Evolutionary conservation across 345 rosid species (phyloP).

Genomic region (Eucalyptus regnans): DNA sequence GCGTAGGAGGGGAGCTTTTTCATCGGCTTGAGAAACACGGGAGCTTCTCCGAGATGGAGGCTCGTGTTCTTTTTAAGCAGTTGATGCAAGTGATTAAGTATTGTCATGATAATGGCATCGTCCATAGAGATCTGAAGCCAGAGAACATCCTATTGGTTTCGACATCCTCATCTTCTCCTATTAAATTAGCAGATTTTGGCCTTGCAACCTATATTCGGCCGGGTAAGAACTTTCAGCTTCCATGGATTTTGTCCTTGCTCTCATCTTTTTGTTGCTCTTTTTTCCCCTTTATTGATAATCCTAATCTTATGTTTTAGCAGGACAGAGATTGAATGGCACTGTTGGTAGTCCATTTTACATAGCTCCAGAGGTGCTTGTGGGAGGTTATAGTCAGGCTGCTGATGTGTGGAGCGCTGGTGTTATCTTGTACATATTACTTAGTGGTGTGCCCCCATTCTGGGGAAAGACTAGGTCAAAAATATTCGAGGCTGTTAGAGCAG

Average conservation of each 20-base stretch:
- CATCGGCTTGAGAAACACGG: constrained; percentile 48
- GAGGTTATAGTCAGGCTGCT: constrained; percentile 58
- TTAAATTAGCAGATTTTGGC: constrained; percentile 64
- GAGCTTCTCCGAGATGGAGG: constrained; percentile 37
- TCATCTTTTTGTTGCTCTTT: constrained; percentile 52
- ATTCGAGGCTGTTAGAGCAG: constrained; percentile 77
- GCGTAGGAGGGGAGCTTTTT: constrained; percentile 67
- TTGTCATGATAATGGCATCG: constrained; percentile 56
- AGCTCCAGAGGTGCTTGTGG: constrained; percentile 57
- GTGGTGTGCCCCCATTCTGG: constrained; percentile 62
- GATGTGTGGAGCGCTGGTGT: constrained; percentile 75
- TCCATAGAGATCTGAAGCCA: constrained; percentile 61
- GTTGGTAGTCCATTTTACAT: constrained; percentile 71
- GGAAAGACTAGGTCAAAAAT: constrained; percentile 77
- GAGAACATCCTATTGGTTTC: constrained; percentile 56
- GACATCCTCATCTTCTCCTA: constrained; percentile 32
- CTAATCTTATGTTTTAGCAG: constrained; percentile 8
- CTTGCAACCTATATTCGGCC: constrained; percentile 58
- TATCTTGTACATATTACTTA: constrained; percentile 53
- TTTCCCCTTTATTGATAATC: background rate
- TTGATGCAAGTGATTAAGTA: constrained; percentile 45
- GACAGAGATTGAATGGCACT: constrained; percentile 43
- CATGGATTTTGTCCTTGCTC: constrained; percentile 43
- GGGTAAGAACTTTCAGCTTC: constrained; percentile 28
- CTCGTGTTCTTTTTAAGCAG: constrained; percentile 45